Evolutionary conservation across 257 asterid genomes (phyloP).

Genomic region (Lithospermum erythrorhizon): DNA sequence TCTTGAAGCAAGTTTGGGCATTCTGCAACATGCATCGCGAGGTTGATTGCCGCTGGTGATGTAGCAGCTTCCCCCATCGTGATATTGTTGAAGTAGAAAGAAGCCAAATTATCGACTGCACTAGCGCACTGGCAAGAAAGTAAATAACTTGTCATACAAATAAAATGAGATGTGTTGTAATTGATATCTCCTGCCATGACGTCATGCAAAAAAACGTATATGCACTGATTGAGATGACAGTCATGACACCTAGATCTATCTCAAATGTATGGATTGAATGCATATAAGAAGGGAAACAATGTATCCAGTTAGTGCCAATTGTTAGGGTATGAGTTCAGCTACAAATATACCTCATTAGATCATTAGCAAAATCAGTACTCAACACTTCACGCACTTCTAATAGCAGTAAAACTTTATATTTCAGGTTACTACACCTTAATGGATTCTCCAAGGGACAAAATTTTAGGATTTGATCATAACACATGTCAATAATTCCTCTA

Average conservation of each 20-base stretch:
- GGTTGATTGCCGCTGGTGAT: constrained; percentile 65
- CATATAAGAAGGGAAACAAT: too few species aligned
- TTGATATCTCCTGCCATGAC: neutral
- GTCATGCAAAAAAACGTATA: neutral
- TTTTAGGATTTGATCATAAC: too few species aligned
- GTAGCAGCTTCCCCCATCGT: constrained; percentile 68
- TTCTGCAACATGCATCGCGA: constrained; percentile 74
- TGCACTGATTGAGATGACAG: neutral
- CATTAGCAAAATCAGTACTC: neutral
- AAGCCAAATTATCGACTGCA: constrained; percentile 81
- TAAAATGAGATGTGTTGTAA: neutral
- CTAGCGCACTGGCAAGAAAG: constrained; percentile 62
- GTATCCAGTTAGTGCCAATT: neutral
- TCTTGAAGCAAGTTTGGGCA: constrained; percentile 79
- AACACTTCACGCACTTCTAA: neutral
- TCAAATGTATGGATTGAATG: neutral
- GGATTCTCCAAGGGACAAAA: too few species aligned
- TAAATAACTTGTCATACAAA: neutral
- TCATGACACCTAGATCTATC: neutral
- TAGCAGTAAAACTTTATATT: neutral
- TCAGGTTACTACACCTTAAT: neutral
- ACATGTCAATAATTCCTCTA: too few species aligned
- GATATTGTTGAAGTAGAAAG: constrained; percentile 73
- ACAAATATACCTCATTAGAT: neutral
- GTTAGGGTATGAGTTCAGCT: neutral